Percentiles rank a stretch among this genome's conserved stretches.
phyloP scores from a whole-genome alignment of 2,329 filamentous ascomycete genomes.

The Dothistroma septosporum region DNA sequence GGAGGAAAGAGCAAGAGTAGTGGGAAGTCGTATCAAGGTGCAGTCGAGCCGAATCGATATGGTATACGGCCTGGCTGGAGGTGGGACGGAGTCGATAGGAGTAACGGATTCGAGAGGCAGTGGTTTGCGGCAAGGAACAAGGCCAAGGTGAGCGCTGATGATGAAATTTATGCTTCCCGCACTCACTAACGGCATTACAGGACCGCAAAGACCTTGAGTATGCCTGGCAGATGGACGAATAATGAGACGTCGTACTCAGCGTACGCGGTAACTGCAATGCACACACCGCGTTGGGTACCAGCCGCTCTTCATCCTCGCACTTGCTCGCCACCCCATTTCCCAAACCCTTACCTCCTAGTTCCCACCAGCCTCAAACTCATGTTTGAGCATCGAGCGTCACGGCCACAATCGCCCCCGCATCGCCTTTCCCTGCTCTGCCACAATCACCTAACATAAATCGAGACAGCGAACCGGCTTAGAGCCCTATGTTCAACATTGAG shows the following conservation, averaged over 20 bases:
- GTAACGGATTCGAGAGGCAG: constrained; percentile 89
- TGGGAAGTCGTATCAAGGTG: constrained; percentile 65
- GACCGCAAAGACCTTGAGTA: constrained; percentile 80
- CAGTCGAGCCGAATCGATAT: constrained; percentile 85
- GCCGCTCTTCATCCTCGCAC: too few species aligned
- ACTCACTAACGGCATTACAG: constrained; percentile 36
- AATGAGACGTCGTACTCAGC: constrained; percentile 1
- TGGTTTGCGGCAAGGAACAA: constrained; percentile 85
- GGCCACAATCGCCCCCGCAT: too few species aligned
- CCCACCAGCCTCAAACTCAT: too few species aligned
- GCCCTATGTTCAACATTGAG: too few species aligned
- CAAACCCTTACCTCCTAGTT: too few species aligned
- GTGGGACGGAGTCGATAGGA: constrained; percentile 94
- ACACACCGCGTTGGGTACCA: background rate
- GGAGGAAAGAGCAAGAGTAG: constrained; percentile 53
- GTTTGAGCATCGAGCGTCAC: too few species aligned
- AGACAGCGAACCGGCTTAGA: too few species aligned
- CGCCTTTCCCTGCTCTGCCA: too few species aligned
- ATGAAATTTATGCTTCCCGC: too few species aligned
- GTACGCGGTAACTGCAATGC: background rate
- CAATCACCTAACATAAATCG: too few species aligned
- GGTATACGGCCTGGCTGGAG: constrained; percentile 86
- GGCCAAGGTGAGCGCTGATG: constrained; percentile 33
- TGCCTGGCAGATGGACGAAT: constrained; percentile 95
- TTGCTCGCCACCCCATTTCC: too few species aligned